Evolutionary conservation across 2,329 filamentous ascomycete genomes (phyloP).

Genomic region (Dothidotthia symphoricarpi): DNA sequence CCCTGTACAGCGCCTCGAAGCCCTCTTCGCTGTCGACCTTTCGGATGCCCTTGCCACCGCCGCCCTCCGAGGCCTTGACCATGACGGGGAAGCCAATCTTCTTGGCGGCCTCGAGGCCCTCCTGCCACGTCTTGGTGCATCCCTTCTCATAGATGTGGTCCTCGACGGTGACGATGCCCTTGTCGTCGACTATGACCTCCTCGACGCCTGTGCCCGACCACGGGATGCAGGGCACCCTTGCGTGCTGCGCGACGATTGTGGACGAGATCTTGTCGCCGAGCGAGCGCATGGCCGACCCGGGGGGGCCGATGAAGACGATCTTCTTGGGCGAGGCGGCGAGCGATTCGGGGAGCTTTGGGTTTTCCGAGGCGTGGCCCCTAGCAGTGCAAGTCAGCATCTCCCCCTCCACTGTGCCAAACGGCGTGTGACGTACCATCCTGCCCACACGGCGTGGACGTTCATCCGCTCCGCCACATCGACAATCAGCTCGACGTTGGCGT

Average conservation of each 20-base stretch:
- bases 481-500: constrained; percentile 98
- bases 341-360: constrained; percentile 94
- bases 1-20: constrained; percentile 87
- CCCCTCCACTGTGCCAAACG: background rate
- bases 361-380: constrained; percentile 90
- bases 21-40: constrained; percentile 84
- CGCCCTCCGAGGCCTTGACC: constrained; percentile 99
- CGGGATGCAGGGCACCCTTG: constrained; percentile 94
- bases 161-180: constrained; percentile 88
- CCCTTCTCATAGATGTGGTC: constrained; percentile 85
- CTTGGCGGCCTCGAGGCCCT: constrained; percentile 81
- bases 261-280: constrained; percentile 99
- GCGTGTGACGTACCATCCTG: constrained; percentile 73
- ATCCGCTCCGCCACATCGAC: constrained; percentile 98
- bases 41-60: constrained; percentile 98
- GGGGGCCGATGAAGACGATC: constrained; percentile 98
- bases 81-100: constrained; percentile 98
- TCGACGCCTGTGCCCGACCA: constrained; percentile 96
- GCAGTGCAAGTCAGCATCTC: constrained; percentile 15
- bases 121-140: constrained; percentile 84
- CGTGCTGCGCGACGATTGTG: constrained; percentile 97
- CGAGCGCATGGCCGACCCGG: constrained; percentile 97
- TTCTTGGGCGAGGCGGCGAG: constrained; percentile 95
- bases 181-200: constrained; percentile 71
- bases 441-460: constrained; percentile 98